phyloP scores from a whole-genome alignment of 352 stramenopile species.

The Phytophthora europaea region DNA sequence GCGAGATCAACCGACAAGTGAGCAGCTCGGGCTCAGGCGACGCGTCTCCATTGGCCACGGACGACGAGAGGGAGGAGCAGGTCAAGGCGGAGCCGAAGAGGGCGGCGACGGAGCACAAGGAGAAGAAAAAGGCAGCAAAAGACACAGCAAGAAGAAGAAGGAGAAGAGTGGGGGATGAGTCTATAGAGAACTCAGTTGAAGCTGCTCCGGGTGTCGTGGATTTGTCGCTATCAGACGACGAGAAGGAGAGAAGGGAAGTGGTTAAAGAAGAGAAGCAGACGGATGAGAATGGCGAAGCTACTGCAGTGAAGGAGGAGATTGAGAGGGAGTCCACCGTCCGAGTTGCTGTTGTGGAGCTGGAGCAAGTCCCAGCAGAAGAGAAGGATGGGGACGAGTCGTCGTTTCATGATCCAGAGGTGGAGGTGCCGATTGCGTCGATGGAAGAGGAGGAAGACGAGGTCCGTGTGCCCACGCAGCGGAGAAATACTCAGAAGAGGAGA shows the following conservation, averaged over 20 bases:
- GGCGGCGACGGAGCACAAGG: neutral
- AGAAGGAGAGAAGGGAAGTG: neutral
- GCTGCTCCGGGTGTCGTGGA: neutral
- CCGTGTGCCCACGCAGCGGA: neutral
- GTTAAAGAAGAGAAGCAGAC: slow-evolving; percentile 3
- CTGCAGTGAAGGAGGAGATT: neutral
- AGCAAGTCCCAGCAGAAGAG: neutral
- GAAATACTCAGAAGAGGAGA: neutral
- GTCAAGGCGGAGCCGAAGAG: slow-evolving; percentile 4
- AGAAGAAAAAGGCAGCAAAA: slow-evolving; percentile 22
- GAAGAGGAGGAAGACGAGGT: neutral
- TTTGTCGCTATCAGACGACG: slow-evolving; percentile 17
- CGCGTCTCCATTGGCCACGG: slow-evolving; percentile 15
- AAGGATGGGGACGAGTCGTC: neutral
- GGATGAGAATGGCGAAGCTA: neutral
- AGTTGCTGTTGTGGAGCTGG: neutral
- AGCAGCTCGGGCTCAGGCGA: neutral
- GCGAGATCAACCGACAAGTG: slow-evolving; percentile 14
- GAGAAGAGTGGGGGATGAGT: neutral
- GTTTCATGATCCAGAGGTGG: neutral
- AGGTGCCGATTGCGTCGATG: neutral
- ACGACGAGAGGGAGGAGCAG: neutral
- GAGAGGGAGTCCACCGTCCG: neutral
- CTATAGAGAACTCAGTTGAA: neutral
- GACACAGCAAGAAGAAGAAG: neutral